Percentiles rank a stretch among this genome's conserved stretches.
phyloP scores from a whole-genome alignment of 2,329 filamentous ascomycete species.

The Hirsutella minnesotensis region DNA sequence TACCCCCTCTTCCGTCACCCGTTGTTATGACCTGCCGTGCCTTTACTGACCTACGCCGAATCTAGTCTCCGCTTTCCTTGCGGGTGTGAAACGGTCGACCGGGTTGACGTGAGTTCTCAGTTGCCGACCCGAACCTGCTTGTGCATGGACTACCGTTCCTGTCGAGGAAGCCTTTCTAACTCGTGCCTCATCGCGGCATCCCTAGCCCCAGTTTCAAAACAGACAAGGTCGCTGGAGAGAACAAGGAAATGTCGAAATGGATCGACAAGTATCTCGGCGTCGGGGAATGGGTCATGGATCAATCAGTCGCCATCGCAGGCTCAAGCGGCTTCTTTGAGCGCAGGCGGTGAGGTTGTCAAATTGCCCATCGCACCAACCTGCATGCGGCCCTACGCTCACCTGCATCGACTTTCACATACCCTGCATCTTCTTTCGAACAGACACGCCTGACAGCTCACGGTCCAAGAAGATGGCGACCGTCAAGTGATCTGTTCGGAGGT shows the following conservation, averaged over 20 bases:
- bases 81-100: constrained; percentile 93
- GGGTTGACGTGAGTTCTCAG: constrained; percentile 77
- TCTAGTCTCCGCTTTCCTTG: constrained; percentile 85
- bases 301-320: constrained; percentile 83
- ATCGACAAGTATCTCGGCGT: constrained; percentile 87
- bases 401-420: neutral
- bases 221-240: constrained; percentile 68
- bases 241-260: constrained; percentile 75
- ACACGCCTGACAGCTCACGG: no score
- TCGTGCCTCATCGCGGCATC: constrained; percentile 16
- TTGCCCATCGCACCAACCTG: no score
- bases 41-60: constrained; percentile 1
- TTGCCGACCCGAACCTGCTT: no score
- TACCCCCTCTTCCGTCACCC: constrained; percentile 10
- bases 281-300: constrained; percentile 97
- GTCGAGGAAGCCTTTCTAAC: constrained; percentile 9
- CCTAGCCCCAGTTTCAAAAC: constrained; percentile 71
- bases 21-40: neutral
- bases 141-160: neutral
- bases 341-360: constrained; percentile 50
- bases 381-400: neutral
- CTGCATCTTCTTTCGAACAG: no score
- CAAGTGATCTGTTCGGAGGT: no score
- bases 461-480: no score
- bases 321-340: constrained; percentile 86